Evolutionary conservation across 768 basidiomycete genomes (phyloP).

Genomic region (Auricularia cornea): DNA sequence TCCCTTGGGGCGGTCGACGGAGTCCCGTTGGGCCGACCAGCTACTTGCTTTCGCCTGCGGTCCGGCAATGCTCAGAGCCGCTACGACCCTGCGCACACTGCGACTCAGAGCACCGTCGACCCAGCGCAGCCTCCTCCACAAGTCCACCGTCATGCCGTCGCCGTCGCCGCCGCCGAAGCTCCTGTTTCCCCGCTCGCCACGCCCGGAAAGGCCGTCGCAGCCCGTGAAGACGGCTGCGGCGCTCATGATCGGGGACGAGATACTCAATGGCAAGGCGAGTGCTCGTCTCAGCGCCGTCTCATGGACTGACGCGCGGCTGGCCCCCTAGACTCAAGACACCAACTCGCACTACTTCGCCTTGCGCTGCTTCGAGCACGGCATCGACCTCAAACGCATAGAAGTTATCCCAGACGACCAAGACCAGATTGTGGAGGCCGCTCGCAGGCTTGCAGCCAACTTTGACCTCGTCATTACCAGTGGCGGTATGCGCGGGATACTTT

Average conservation of each 20-base stretch:
- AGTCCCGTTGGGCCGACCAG: too few species aligned
- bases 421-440: slow-evolving; percentile 83
- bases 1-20: too few species aligned
- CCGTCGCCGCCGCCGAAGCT: slow-evolving; percentile 1
- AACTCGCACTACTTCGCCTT: slow-evolving; percentile 84
- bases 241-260: slow-evolving; percentile 80
- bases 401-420: slow-evolving; percentile 86
- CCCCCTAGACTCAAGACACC: slow-evolving; percentile 61
- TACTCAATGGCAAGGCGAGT: slow-evolving; percentile 68
- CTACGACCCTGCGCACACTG: background rate
- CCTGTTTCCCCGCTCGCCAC: slow-evolving; percentile 30
- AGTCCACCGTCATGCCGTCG: background rate
- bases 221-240: slow-evolving; percentile 70
- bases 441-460: slow-evolving; percentile 69
- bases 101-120: background rate
- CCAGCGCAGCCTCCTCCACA: background rate
- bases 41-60: too few species aligned
- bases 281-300: background rate
- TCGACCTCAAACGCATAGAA: slow-evolving; percentile 79
- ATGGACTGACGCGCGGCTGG: background rate
- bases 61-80: too few species aligned
- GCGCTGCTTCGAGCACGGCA: slow-evolving; percentile 81
- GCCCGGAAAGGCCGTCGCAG: slow-evolving; percentile 56
- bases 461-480: slow-evolving; percentile 89
- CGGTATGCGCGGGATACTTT: slow-evolving; percentile 28